Base-by-base conservation (phyloP, 306 rosid genomes). In the Ormosia emarginata region DNA sequence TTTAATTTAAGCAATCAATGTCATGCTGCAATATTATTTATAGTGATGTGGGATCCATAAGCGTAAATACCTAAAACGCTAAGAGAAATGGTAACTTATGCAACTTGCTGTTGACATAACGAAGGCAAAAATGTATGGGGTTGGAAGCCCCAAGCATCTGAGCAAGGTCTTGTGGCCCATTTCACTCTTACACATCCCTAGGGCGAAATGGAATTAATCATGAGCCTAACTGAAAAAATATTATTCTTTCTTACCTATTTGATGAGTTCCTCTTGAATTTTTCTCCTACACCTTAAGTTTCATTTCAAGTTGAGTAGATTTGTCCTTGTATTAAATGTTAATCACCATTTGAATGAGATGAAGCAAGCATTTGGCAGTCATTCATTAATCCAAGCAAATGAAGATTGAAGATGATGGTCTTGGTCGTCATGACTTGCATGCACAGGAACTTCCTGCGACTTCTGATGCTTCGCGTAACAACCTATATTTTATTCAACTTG, bases 111-210 rank as follows among this genome's bases (percentile, higher is more conserved):
- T 69, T 47, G 72, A 71, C 72, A 47, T 61, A 59, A 70, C 18
- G 36, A 43, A 67, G 74, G 40, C 59, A 70, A 49, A 37, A 64
- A 80, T 61, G 56, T 47, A 37, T 80, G 78, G 41, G 44, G 9
- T 29, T 56, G 82, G 47, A 68, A 68, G 67, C 83, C 55, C 49
- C 43, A 18, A 47, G 64, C 55, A 71, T 34, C 32, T 44, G 50
- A 61, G 78, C 33, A 70, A 46, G 7, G 40, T 61, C 15, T 61
- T 80, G 84, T 80, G 79, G 73, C 73, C 66, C 84, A 71, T 62
- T 71, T 47, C 13, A 3, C 47, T 15, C 68, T 57, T 43, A 44
- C 49, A 69, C 59, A 56, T 56, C 47, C 75, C 32, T 9, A 50
- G 30, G 15, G 33, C 6, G 7, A 66, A 78, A 37, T 68, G 14